Percentiles rank a stretch among this genome's conserved stretches.
Evolutionary conservation across 129 eudicot species (phyloP).

Genomic region (Mikania micrantha): DNA sequence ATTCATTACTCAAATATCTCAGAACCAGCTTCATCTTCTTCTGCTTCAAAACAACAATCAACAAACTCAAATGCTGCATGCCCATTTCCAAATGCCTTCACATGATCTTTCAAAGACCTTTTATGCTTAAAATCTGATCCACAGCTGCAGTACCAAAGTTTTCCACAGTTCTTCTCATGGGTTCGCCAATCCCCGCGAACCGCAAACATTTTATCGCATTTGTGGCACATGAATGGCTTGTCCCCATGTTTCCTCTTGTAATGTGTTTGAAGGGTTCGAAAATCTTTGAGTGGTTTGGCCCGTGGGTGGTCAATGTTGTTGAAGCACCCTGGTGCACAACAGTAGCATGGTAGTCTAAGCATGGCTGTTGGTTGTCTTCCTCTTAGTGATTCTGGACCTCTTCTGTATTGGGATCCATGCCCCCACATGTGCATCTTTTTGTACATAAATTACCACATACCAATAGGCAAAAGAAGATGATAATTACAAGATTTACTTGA

Average conservation of each 20-base stretch:
- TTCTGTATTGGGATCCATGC: constrained; percentile 77
- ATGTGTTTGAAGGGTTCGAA: constrained; percentile 74
- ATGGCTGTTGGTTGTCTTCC: constrained; percentile 59
- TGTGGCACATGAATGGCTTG: constrained; percentile 56
- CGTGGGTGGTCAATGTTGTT: constrained; percentile 81
- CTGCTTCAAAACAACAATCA: constrained; percentile 14
- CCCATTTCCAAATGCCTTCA: constrained; percentile 64
- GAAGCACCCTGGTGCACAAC: constrained; percentile 79
- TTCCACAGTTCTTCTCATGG: constrained; percentile 65
- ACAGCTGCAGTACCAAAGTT: constrained; percentile 68
- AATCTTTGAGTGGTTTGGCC: constrained; percentile 77
- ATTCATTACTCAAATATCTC: constrained; percentile 17
- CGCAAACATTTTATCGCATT: constrained; percentile 66
- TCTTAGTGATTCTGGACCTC: constrained; percentile 70
- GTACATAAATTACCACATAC: background rate
- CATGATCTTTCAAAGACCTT: constrained; percentile 77
- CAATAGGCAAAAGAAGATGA: constrained; percentile 1
- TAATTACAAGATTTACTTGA: constrained; percentile 3
- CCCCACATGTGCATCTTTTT: constrained; percentile 95
- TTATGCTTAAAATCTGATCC: constrained; percentile 89
- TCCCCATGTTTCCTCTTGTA: constrained; percentile 76
- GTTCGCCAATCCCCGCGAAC: constrained; percentile 88
- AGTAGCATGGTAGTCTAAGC: constrained; percentile 65
- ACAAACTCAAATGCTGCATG: constrained; percentile 48
- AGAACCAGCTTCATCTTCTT: constrained; percentile 18